phyloP scores from a whole-genome alignment of 768 basidiomycete genomes.

The Auricularia sp. region DNA sequence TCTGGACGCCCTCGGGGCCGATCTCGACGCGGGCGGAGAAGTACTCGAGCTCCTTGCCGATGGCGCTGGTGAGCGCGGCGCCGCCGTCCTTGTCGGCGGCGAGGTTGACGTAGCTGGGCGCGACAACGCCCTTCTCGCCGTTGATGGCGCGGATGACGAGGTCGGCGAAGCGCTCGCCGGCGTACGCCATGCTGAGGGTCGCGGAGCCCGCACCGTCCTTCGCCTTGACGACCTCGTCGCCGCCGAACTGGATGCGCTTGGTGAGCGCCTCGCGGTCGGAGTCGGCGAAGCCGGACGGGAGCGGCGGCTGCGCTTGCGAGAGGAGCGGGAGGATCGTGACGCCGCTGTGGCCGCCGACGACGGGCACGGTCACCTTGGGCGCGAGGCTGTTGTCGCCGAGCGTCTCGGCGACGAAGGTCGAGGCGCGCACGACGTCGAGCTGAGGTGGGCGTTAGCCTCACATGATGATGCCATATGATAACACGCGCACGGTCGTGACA shows the following conservation, averaged over 20 bases:
- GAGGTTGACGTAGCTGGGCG: conserved; percentile 78
- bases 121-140: conserved; percentile 80
- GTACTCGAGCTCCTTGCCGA: conserved; percentile 69
- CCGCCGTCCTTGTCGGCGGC: conserved; percentile 61
- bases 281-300: conserved; percentile 47
- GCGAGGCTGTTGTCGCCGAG: conserved; percentile 46
- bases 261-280: conserved; percentile 50
- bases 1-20: conserved; percentile 76
- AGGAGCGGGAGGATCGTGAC: conserved; percentile 79
- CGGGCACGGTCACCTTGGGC: conserved; percentile 64
- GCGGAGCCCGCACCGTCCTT: conserved; percentile 92
- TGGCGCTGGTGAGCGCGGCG: conserved; percentile 65
- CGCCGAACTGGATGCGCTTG: conserved; percentile 88
- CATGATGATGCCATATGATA: neutral
- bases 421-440: conserved; percentile 95
- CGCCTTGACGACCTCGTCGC: conserved; percentile 97
- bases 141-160: conserved; percentile 77
- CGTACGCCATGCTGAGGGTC: conserved; percentile 94
- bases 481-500: conserved; percentile 60
- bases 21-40: conserved; percentile 87
- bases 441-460: neutral
- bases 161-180: conserved; percentile 80
- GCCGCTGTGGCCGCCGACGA: conserved; percentile 92
- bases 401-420: conserved; percentile 84
- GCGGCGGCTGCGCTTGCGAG: conserved; percentile 75